A percentile compares a stretch with the other conserved stretches of the same genome.
phyloP scores from a whole-genome alignment of 345 rosid species.

The Atalantia buxifolia region DNA sequence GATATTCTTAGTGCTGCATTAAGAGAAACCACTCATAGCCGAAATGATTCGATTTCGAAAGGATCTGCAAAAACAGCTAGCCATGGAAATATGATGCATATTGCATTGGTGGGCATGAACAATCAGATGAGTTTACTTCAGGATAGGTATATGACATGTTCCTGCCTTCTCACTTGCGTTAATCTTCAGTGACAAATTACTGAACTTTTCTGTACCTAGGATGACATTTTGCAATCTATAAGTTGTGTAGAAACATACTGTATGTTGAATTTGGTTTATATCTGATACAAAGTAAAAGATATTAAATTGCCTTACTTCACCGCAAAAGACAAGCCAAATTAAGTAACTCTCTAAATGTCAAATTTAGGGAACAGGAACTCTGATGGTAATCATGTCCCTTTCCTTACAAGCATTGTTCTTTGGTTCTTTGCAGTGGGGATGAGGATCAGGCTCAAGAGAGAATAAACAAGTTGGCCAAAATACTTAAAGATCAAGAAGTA shows the following conservation, averaged over 20 bases:
- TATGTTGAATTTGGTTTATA: not conserved
- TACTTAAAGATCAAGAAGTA: slow-evolving; percentile 82
- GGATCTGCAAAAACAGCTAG: slow-evolving; percentile 39
- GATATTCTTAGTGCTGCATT: slow-evolving; percentile 68
- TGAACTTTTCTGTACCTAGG: not conserved
- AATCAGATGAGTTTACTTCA: slow-evolving; percentile 99
- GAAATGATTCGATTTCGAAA: slow-evolving; percentile 36
- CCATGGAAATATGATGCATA: slow-evolving; percentile 96
- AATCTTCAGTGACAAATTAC: not conserved
- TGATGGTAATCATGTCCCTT: slow-evolving; percentile 6
- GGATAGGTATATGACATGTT: slow-evolving; percentile 64
- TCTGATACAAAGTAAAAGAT: not conserved
- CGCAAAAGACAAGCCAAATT: not conserved
- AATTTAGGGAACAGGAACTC: not conserved
- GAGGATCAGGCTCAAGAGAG: slow-evolving; percentile 99
- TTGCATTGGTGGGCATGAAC: slow-evolving; percentile 91
- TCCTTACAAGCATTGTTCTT: slow-evolving; percentile 12
- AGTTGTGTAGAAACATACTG: not conserved
- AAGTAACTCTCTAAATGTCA: not conserved
- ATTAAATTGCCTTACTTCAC: not conserved
- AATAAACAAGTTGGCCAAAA: slow-evolving; percentile 84
- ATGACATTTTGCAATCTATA: not conserved
- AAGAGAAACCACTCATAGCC: slow-evolving; percentile 67
- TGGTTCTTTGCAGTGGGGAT: slow-evolving; percentile 73
- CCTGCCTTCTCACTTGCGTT: slow-evolving; percentile 9